Evolutionary conservation across 306 rosid species (phyloP).

Genomic region (Lotus japonicus): DNA sequence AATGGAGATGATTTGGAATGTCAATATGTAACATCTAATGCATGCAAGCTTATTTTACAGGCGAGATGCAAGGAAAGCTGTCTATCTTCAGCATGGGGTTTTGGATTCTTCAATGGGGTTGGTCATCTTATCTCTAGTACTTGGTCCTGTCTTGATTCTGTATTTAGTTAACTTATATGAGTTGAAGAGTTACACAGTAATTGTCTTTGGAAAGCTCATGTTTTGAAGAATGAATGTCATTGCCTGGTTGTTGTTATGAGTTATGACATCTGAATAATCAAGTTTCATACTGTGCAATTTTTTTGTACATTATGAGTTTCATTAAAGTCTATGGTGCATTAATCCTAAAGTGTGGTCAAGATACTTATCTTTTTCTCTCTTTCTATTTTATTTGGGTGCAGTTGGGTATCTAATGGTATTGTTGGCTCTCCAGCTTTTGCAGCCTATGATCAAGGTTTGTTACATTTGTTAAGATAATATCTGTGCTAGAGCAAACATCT

Average conservation of each 20-base stretch:
- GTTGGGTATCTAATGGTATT: constrained; percentile 97
- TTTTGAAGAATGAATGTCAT: constrained; percentile 5
- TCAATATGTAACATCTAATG: constrained; percentile 14
- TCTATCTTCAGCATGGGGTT: constrained; percentile 89
- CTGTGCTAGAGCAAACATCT: background rate
- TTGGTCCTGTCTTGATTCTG: constrained; percentile 7
- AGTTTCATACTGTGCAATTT: background rate
- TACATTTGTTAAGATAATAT: constrained; percentile 9
- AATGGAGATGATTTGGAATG: background rate
- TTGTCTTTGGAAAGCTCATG: background rate
- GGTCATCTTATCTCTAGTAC: constrained; percentile 28
- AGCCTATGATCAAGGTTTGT: constrained; percentile 89
- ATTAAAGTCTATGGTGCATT: background rate
- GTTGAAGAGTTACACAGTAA: background rate
- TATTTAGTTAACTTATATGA: background rate
- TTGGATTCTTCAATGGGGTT: constrained; percentile 97
- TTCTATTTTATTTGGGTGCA: constrained; percentile 16
- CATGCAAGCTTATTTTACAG: constrained; percentile 44
- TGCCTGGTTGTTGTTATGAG: background rate
- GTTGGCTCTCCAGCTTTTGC: constrained; percentile 99
- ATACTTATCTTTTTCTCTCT: background rate
- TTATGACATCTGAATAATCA: background rate
- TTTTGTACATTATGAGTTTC: background rate
- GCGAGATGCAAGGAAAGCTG: constrained; percentile 81
- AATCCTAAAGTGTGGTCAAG: background rate